These are phyloP conservation scores for Globisporangium cylindrosporum DNA, from an alignment of 352 stramenopile species.

Conservation along the genomic window DNA sequence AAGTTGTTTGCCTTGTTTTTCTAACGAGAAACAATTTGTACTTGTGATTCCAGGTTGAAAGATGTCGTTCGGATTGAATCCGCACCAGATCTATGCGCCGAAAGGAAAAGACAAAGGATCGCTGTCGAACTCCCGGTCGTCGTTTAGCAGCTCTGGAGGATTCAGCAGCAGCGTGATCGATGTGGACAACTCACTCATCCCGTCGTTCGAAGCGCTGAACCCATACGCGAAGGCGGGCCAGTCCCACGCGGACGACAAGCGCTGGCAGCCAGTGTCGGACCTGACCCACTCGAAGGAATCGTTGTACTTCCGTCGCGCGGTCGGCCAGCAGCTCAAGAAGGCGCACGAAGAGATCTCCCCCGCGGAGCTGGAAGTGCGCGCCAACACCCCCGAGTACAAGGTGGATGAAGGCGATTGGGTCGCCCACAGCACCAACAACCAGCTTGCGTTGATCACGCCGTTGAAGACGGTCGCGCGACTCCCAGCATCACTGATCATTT, in stretches of 20 bases:
- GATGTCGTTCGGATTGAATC: slow-evolving; percentile 30
- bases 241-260: slow-evolving; percentile 45
- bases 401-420: slow-evolving; percentile 86
- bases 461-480: slow-evolving; percentile 82
- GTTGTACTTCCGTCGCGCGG: slow-evolving; percentile 67
- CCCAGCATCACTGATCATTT: slow-evolving; percentile 66
- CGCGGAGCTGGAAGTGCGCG: slow-evolving; percentile 77
- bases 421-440: slow-evolving; percentile 80
- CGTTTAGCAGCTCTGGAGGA: slow-evolving; percentile 11
- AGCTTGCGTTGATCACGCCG: slow-evolving; percentile 74
- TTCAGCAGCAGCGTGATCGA: slow-evolving; percentile 30
- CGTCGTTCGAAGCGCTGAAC: slow-evolving; percentile 74
- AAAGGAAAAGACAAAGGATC: not conserved
- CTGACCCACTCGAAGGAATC: slow-evolving; percentile 84
- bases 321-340: slow-evolving; percentile 71
- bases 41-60: slow-evolving; percentile 4
- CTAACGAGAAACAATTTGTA: slow-evolving; percentile 1
- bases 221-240: slow-evolving; percentile 60
- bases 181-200: slow-evolving; percentile 45
- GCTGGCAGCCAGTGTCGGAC: slow-evolving; percentile 75
- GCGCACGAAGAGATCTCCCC: slow-evolving; percentile 83
- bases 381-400: slow-evolving; percentile 88
- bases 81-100: slow-evolving; percentile 14
- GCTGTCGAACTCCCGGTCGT: not conserved
- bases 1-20: not conserved